Conservation (phyloP, 148 eudicot species). For the Rhododendron mucronatum region DNA sequence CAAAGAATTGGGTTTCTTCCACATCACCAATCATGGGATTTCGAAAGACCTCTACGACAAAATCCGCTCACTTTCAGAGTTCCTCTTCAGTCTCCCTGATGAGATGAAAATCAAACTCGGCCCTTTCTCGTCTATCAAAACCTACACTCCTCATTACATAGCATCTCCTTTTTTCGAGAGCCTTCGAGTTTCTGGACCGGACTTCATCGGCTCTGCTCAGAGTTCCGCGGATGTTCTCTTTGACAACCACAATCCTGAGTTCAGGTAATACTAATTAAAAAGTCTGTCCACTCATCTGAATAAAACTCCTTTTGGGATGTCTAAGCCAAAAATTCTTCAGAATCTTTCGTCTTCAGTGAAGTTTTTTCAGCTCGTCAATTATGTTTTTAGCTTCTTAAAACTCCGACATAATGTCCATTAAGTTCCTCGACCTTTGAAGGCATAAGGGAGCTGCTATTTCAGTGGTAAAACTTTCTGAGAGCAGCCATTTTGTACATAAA, state of each 20-base stretch:
- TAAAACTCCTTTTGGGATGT: background rate
- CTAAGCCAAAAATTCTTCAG: background rate
- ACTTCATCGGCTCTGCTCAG: conserved; percentile 58
- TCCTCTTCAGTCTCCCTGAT: conserved; percentile 52
- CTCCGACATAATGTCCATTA: background rate
- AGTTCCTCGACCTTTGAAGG: background rate
- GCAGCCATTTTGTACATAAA: background rate
- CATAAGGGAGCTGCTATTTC: background rate
- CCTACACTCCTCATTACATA: conserved; percentile 78
- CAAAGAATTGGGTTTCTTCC: conserved; percentile 90
- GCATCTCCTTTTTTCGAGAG: conserved; percentile 93
- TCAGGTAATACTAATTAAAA: conserved; percentile 61
- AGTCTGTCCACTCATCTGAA: background rate
- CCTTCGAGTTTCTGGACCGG: conserved; percentile 70
- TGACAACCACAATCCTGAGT: conserved; percentile 38
- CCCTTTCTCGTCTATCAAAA: conserved; percentile 54
- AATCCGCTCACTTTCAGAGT: conserved; percentile 41
- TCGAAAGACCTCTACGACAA: conserved; percentile 44
- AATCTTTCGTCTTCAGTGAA: background rate
- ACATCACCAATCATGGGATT: conserved; percentile 72
- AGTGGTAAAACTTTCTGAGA: background rate
- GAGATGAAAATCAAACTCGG: conserved; percentile 70
- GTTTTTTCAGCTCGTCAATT: background rate
- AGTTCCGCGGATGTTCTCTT: conserved; percentile 48
- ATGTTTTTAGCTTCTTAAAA: background rate